Conservation (phyloP, 2,329 filamentous ascomycete genomes). For the Xylariaceae sp. region DNA sequence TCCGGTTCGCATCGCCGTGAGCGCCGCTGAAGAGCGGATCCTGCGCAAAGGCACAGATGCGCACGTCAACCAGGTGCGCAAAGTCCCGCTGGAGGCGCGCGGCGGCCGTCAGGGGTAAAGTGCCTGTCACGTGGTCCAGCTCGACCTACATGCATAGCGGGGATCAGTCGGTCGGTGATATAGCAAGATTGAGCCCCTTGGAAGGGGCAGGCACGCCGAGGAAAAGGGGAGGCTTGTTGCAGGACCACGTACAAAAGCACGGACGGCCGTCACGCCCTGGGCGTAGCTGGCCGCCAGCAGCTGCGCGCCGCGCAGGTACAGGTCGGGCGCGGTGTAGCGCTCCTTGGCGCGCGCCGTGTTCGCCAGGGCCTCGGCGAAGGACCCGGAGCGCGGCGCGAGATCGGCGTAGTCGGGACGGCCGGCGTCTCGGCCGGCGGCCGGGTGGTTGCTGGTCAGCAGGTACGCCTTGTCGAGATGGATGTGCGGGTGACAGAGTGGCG, state of each 20-base stretch:
- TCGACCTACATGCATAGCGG: too few species aligned
- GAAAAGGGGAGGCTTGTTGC: too few species aligned
- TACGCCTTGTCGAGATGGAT: slow-evolving; percentile 65
- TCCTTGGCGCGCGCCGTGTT: slow-evolving; percentile 48
- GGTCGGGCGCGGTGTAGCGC: slow-evolving; percentile 52
- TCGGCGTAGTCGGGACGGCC: slow-evolving; percentile 49
- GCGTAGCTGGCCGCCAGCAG: slow-evolving; percentile 57
- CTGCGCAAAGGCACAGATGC: slow-evolving; percentile 66
- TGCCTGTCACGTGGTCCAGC: slow-evolving; percentile 53
- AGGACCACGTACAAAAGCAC: too few species aligned
- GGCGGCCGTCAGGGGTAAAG: slow-evolving; percentile 39
- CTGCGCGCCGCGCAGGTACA: slow-evolving; percentile 57
- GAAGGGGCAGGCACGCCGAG: too few species aligned
- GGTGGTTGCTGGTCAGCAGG: slow-evolving; percentile 36
- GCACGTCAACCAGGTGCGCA: slow-evolving; percentile 45
- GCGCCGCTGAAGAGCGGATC: slow-evolving; percentile 55
- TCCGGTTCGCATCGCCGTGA: slow-evolving; percentile 41
- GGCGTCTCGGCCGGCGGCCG: slow-evolving; percentile 2
- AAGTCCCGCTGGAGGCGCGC: slow-evolving; percentile 49
- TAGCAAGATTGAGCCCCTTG: too few species aligned
- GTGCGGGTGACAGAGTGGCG: slow-evolving; percentile 59
- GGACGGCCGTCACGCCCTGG: slow-evolving; percentile 60
- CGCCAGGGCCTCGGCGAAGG: slow-evolving; percentile 57
- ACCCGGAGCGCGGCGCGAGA: slow-evolving; percentile 50
- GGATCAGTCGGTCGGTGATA: too few species aligned